These are phyloP conservation scores for Cinchona pubescens DNA, from an alignment of 257 asterid species.

Conservation along the genomic window DNA sequence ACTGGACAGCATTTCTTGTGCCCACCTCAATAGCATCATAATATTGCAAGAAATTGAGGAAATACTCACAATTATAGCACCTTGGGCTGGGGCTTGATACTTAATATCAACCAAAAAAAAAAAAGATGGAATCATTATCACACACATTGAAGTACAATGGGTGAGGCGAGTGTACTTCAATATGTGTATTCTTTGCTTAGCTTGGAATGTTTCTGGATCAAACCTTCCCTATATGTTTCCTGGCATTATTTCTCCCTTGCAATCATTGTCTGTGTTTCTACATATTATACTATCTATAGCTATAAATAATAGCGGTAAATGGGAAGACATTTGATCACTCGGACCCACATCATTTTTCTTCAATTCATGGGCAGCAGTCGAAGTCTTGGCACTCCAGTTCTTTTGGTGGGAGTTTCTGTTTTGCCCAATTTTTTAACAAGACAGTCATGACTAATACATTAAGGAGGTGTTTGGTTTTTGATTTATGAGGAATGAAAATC, in stretches of 20 bases:
- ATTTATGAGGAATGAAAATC: too few relatives aligned
- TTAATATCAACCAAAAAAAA: conserved; percentile 3
- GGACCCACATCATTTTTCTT: background rate
- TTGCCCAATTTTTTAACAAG: background rate
- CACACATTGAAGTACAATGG: background rate
- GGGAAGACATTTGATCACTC: background rate
- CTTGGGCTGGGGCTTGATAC: conserved; percentile 6
- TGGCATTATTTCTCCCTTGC: conserved; percentile 7
- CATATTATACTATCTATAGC: background rate
- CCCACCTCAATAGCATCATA: background rate
- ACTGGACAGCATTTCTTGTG: background rate
- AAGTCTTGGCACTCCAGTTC: background rate
- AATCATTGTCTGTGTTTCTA: background rate
- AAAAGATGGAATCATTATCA: conserved; percentile 5
- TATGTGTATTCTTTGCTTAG: background rate
- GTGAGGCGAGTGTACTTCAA: background rate
- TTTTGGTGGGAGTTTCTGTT: background rate
- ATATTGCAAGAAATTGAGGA: background rate
- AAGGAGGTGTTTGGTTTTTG: too few relatives aligned
- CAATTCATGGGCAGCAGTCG: background rate
- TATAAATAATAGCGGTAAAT: background rate
- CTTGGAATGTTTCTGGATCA: conserved; percentile 6
- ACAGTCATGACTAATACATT: background rate
- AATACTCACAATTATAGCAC: background rate
- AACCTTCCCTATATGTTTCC: conserved; percentile 13